A percentile compares a stretch with the other conserved stretches of the same genome.
Conservation (phyloP, 352 stramenopile genomes). For the Lagenidium sp. region DNA sequence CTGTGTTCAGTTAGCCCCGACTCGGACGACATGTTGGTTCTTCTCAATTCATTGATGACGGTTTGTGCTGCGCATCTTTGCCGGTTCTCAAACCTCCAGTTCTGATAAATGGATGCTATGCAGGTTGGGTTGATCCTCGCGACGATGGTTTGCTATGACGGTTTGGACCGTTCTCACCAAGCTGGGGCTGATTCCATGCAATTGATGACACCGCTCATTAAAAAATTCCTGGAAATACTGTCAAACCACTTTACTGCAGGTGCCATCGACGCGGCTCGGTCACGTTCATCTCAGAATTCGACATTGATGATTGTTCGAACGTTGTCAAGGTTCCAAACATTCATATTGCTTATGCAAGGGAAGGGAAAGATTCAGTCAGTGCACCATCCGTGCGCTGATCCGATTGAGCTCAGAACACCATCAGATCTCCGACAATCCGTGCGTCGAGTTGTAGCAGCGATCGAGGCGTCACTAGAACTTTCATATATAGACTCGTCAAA, state of each 20-base stretch:
- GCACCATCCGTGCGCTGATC: slow-evolving; percentile 47
- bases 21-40: slow-evolving; percentile 9
- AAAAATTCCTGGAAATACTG: slow-evolving; percentile 31
- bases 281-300: slow-evolving; percentile 22
- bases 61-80: slow-evolving; percentile 25
- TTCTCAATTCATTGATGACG: slow-evolving; percentile 11
- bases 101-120: not conserved
- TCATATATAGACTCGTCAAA: slow-evolving; percentile 9
- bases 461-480: slow-evolving; percentile 22
- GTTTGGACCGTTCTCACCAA: not conserved
- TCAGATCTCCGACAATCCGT: slow-evolving; percentile 49
- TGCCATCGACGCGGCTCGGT: slow-evolving; percentile 28
- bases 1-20: slow-evolving; percentile 19
- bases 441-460: slow-evolving; percentile 30
- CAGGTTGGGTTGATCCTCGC: slow-evolving; percentile 11
- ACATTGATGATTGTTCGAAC: slow-evolving; percentile 11
- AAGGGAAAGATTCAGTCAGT: slow-evolving; percentile 18
- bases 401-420: slow-evolving; percentile 41
- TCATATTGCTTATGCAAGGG: slow-evolving; percentile 69
- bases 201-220: slow-evolving; percentile 31
- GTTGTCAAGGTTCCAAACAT: slow-evolving; percentile 35
- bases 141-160: slow-evolving; percentile 1
- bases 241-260: slow-evolving; percentile 34
- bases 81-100: not conserved
- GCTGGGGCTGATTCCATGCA: too few relatives aligned